A percentile compares a stretch with the other conserved stretches of the same genome.
phyloP scores from a whole-genome alignment of 176 grass and related monocot genomes.

The Carex scoparia region DNA sequence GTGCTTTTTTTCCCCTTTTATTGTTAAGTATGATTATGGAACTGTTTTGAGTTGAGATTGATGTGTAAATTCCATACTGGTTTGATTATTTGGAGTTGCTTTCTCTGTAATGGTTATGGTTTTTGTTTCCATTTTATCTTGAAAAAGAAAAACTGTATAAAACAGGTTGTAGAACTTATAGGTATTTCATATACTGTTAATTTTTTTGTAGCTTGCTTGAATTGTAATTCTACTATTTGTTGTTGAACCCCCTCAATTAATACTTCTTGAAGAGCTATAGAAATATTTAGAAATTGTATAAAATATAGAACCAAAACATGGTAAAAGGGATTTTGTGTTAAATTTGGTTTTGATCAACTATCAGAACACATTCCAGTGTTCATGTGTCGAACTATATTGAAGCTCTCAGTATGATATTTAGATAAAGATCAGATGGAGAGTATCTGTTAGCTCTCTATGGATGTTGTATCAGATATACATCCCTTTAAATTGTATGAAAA shows the following conservation, averaged over 20 bases:
- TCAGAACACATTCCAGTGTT: not conserved
- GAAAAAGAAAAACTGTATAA: not conserved
- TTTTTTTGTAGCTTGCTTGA: not conserved
- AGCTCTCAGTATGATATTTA: too few relatives aligned
- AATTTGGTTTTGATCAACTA: not conserved
- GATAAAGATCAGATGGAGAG: not conserved
- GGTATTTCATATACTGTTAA: not conserved
- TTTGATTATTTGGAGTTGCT: slow-evolving; percentile 15
- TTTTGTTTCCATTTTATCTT: not conserved
- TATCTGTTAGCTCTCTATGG: not conserved
- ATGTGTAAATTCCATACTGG: slow-evolving; percentile 12
- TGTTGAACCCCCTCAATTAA: not conserved
- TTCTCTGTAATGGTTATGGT: not conserved
- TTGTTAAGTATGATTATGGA: not conserved
- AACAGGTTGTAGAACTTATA: not conserved
- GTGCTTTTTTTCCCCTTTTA: not conserved
- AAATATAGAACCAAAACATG: not conserved
- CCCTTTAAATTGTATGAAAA: slow-evolving; percentile 38
- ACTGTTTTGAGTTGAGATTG: slow-evolving; percentile 15
- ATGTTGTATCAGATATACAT: not conserved
- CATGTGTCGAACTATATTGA: not conserved
- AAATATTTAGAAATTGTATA: not conserved
- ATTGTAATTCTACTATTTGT: not conserved
- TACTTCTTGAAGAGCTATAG: not conserved
- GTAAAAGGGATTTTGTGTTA: not conserved